phyloP scores from a whole-genome alignment of 163 green algal species.

The Volvox carteri region DNA sequence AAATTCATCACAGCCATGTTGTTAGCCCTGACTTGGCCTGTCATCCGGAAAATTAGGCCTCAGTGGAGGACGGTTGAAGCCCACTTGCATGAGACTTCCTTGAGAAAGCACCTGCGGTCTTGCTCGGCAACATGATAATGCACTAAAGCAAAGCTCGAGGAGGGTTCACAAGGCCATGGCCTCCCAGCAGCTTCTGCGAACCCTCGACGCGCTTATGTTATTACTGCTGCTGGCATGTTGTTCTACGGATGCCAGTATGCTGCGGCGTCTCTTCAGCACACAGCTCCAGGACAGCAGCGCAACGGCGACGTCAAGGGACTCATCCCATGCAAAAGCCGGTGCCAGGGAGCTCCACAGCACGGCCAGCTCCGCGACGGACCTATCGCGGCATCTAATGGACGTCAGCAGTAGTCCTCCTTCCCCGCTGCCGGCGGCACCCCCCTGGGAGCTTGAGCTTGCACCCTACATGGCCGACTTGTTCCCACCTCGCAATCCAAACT shows the following conservation, averaged over 20 bases:
- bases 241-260: not conserved
- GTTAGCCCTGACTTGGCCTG: not conserved
- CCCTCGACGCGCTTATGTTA: not conserved
- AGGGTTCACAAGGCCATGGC: not conserved
- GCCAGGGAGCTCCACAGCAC: not conserved
- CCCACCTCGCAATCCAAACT: conserved; percentile 4
- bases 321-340: not conserved
- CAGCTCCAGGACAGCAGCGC: conserved; percentile 6
- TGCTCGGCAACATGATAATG: not conserved
- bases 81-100: not conserved
- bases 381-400: not conserved
- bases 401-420: not conserved
- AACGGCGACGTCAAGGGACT: not conserved
- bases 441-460: conserved; percentile 31
- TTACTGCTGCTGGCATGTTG: not conserved
- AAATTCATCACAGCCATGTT: not conserved
- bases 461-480: not conserved
- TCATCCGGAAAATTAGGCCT: not conserved
- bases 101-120: not conserved
- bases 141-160: not conserved
- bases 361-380: not conserved
- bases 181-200: not conserved
- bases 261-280: not conserved
- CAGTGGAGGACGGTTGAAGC: not conserved
- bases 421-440: not conserved